Percentiles rank a stretch among this genome's conserved stretches.
Evolutionary conservation across 108 stramenopile species (phyloP).

Genomic region (Thalassiosira profunda): DNA sequence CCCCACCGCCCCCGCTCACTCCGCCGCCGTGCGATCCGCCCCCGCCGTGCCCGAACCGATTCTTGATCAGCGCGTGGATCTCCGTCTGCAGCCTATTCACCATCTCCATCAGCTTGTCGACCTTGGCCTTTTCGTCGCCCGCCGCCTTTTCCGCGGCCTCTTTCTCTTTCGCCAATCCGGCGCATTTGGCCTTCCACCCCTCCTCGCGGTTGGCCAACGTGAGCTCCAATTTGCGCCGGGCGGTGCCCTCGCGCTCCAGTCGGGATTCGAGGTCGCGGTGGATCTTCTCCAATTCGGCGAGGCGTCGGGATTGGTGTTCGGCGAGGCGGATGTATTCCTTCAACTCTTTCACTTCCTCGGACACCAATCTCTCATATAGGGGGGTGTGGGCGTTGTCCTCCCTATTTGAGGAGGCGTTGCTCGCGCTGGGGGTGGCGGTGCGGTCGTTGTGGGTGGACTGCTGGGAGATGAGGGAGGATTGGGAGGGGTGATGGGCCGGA

Average conservation of each 20-base stretch:
- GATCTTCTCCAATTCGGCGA: conserved; percentile 44
- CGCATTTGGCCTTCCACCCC: conserved; percentile 32
- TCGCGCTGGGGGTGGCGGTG: not conserved
- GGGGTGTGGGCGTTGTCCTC: conserved; percentile 49
- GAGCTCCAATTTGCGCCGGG: conserved; percentile 35
- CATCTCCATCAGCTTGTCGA: conserved; percentile 53
- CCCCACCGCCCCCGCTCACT: not conserved
- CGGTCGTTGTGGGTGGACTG: conserved; percentile 5
- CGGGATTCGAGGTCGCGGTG: conserved; percentile 48
- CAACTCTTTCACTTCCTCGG: conserved; percentile 56
- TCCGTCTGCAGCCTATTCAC: conserved; percentile 60
- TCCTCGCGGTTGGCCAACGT: conserved; percentile 35
- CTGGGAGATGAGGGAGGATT: conserved; percentile 14
- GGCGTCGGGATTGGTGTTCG: conserved; percentile 45
- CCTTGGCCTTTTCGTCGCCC: conserved; percentile 48
- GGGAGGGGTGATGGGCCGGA: conserved; percentile 5
- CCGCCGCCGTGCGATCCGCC: not conserved
- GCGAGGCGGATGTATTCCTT: conserved; percentile 55
- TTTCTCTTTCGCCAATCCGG: conserved; percentile 24
- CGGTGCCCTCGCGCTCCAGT: conserved; percentile 32
- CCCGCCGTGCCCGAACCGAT: conserved; percentile 28
- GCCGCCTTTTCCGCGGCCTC: conserved; percentile 15
- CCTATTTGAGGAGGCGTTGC: conserved; percentile 4
- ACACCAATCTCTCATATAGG: conserved; percentile 57
- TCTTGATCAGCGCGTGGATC: conserved; percentile 59